Evolutionary conservation across 768 basidiomycete species (phyloP).

Genomic region (Phallus indusiatus): DNA sequence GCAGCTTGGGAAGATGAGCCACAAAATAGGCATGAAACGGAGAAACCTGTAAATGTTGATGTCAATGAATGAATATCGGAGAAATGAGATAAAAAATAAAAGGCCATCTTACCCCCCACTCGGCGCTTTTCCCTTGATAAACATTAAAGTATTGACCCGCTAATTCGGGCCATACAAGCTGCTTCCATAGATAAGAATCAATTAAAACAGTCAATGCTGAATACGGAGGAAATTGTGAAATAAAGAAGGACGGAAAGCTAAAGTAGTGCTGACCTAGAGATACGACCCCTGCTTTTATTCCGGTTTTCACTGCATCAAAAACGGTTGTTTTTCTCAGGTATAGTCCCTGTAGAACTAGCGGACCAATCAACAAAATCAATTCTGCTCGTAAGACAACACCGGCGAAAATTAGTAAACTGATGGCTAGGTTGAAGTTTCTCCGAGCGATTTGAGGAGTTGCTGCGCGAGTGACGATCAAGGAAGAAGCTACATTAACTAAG

Average conservation of each 20-base stretch:
- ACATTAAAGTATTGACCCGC: constrained; percentile 78
- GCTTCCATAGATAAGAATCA: constrained; percentile 84
- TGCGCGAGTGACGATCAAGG: constrained; percentile 35
- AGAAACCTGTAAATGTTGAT: constrained; percentile 40
- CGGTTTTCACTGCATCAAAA: constrained; percentile 35
- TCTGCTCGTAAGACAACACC: constrained; percentile 76
- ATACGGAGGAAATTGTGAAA: neutral
- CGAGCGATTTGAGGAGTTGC: constrained; percentile 31
- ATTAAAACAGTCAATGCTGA: constrained; percentile 52
- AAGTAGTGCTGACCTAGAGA: constrained; percentile 40
- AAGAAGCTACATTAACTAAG: constrained; percentile 50
- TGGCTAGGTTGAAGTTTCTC: constrained; percentile 28
- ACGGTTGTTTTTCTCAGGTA: constrained; percentile 34
- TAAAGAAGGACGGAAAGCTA: neutral
- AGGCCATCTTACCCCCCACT: constrained; percentile 76
- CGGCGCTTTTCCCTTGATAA: constrained; percentile 69
- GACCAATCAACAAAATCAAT: constrained; percentile 54
- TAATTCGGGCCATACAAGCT: constrained; percentile 81
- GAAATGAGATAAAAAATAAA: neutral
- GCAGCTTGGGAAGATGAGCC: constrained; percentile 64
- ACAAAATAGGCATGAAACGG: constrained; percentile 61
- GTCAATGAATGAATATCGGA: neutral
- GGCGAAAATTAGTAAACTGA: constrained; percentile 56
- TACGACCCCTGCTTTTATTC: constrained; percentile 34
- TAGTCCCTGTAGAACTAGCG: constrained; percentile 49